Evolutionary conservation across 202 grass and related monocot species (phyloP).

Genomic region (Miscanthus sacchariflorus): DNA sequence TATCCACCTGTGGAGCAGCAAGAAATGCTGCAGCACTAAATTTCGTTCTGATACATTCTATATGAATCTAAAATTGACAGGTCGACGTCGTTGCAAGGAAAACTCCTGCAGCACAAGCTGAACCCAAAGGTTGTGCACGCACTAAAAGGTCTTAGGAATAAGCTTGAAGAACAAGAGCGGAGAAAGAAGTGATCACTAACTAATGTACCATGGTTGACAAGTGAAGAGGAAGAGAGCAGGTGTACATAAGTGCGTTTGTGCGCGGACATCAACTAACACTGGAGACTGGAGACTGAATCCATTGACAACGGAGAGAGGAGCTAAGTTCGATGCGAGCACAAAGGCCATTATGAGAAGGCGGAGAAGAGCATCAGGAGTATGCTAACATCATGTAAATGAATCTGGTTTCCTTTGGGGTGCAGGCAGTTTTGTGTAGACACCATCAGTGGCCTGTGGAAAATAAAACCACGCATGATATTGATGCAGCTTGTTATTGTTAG

Average conservation of each 20-base stretch:
- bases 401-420: background rate
- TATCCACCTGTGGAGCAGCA: background rate
- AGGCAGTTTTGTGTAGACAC: background rate
- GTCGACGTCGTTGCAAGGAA: slow-evolving; percentile 73
- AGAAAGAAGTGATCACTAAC: slow-evolving; percentile 40
- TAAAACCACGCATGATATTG: background rate
- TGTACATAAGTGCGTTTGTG: slow-evolving; percentile 34
- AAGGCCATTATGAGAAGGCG: background rate
- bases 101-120: slow-evolving; percentile 71
- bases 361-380: background rate
- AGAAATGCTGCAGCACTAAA: background rate
- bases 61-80: slow-evolving; percentile 41
- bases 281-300: background rate
- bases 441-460: slow-evolving; percentile 16
- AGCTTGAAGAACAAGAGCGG: slow-evolving; percentile 65
- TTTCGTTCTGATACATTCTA: background rate
- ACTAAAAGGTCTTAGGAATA: slow-evolving; percentile 72
- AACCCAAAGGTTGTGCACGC: slow-evolving; percentile 67
- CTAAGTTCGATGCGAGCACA: background rate
- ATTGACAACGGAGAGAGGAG: background rate
- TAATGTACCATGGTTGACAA: background rate
- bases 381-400: slow-evolving; percentile 21
- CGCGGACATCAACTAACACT: slow-evolving; percentile 11
- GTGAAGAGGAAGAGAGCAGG: background rate
- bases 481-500: background rate